A percentile compares a stretch with the other conserved stretches of the same genome.
Evolutionary conservation across 2,329 filamentous ascomycete species (phyloP).

Genomic region (Madurella fahalii): DNA sequence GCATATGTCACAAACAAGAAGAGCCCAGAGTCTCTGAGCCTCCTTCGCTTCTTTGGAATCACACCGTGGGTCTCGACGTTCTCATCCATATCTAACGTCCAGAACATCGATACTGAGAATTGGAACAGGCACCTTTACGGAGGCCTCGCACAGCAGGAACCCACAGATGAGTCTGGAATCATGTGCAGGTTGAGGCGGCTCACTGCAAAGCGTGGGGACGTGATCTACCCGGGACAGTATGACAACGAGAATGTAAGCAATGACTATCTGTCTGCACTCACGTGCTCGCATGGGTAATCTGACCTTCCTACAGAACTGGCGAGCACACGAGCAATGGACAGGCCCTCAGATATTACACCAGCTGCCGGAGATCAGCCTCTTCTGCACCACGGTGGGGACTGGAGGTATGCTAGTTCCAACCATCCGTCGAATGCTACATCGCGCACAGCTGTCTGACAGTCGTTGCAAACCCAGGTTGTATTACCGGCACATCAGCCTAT

Average conservation of each 20-base stretch:
- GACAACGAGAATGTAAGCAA: conserved; percentile 16
- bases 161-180: conserved; percentile 16
- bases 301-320: conserved; percentile 38
- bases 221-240: conserved; percentile 21
- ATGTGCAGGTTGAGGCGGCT: conserved; percentile 14
- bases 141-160: conserved; percentile 20
- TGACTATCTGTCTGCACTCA: background rate
- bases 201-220: conserved; percentile 2
- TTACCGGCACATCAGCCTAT: conserved; percentile 43
- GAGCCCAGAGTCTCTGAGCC: conserved; percentile 46
- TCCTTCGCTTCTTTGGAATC: conserved; percentile 55
- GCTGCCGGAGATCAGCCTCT: conserved; percentile 46
- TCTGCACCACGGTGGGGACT: conserved; percentile 51
- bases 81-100: background rate
- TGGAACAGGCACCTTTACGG: conserved; percentile 16
- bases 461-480: conserved; percentile 25
- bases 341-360: conserved; percentile 51
- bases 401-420: conserved; percentile 26
- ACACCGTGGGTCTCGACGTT: background rate
- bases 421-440: no score
- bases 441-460: background rate
- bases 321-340: conserved; percentile 50
- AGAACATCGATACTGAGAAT: background rate
- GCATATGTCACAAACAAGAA: conserved; percentile 60
- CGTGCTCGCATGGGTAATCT: background rate